Evolutionary conservation across 1,139 yeast species (phyloP).

Genomic region (Saccharomyces pastorianus): DNA sequence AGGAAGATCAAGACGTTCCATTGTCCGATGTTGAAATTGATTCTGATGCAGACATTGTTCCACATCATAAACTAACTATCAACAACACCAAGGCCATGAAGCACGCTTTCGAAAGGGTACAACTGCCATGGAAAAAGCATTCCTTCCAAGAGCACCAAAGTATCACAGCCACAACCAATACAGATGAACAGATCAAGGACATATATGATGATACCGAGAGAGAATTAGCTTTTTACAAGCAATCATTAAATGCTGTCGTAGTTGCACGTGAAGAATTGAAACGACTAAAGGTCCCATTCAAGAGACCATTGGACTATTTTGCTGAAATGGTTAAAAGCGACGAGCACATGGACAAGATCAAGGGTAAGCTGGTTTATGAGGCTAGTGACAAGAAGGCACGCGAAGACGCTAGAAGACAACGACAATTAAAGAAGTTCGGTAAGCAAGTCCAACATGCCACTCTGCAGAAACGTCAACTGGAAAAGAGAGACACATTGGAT

Average conservation of each 20-base stretch:
- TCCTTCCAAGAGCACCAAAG: slow-evolving; percentile 81
- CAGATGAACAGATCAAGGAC: slow-evolving; percentile 68
- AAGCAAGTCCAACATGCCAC: slow-evolving; percentile 94
- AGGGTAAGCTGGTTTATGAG: slow-evolving; percentile 70
- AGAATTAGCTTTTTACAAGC: slow-evolving; percentile 79
- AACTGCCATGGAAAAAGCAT: slow-evolving; percentile 62
- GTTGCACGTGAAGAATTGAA: slow-evolving; percentile 60
- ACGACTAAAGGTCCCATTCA: slow-evolving; percentile 71
- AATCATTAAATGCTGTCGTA: slow-evolving; percentile 77
- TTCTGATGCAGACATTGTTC: slow-evolving; percentile 85
- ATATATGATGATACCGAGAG: slow-evolving; percentile 92
- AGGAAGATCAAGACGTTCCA: slow-evolving; percentile 59
- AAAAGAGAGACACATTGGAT: slow-evolving; percentile 84
- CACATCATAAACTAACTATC: slow-evolving; percentile 78
- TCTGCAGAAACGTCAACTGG: slow-evolving; percentile 88
- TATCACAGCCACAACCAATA: slow-evolving; percentile 50
- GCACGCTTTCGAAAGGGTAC: slow-evolving; percentile 59
- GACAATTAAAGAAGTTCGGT: slow-evolving; percentile 93
- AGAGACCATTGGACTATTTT: slow-evolving; percentile 90
- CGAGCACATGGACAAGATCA: slow-evolving; percentile 94
- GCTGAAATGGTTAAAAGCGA: slow-evolving; percentile 98
- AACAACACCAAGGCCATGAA: slow-evolving; percentile 65
- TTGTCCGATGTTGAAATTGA: slow-evolving; percentile 74
- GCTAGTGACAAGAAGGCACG: slow-evolving; percentile 88
- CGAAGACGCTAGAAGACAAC: slow-evolving; percentile 89